Conservation (phyloP, 306 rosid genomes). For the Senna tora region DNA sequence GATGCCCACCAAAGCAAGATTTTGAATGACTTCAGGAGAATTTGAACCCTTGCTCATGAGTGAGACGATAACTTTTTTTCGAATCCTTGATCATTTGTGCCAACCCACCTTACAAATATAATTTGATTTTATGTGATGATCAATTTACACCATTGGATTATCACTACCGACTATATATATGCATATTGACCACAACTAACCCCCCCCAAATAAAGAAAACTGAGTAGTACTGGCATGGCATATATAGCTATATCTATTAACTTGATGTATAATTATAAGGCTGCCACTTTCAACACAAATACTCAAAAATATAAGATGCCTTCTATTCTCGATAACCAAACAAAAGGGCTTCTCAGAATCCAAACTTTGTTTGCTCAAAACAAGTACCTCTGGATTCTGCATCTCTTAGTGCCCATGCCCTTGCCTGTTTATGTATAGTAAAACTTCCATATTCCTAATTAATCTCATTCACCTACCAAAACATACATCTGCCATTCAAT, state of each 20-base stretch:
- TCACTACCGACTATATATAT: background rate
- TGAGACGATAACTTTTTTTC: too few relatives aligned
- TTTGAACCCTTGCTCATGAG: too few relatives aligned
- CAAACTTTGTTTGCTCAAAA: constrained; percentile 47
- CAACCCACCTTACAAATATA: too few relatives aligned
- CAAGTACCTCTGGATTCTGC: constrained; percentile 48
- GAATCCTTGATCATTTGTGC: too few relatives aligned
- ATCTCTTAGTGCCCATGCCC: constrained; percentile 44
- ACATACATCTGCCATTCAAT: constrained; percentile 43
- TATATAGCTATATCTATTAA: background rate
- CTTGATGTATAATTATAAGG: constrained; percentile 29
- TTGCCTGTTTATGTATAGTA: constrained; percentile 60
- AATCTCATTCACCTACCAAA: background rate
- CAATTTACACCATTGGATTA: constrained; percentile 4
- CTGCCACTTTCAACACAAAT: constrained; percentile 24
- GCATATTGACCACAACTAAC: background rate
- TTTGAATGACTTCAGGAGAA: too few relatives aligned
- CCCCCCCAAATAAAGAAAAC: constrained; percentile 18
- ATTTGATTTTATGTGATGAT: background rate
- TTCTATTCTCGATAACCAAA: constrained; percentile 46
- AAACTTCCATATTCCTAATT: constrained; percentile 33
- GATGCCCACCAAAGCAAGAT: too few relatives aligned
- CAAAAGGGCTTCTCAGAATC: constrained; percentile 47
- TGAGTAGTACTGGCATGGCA: background rate
- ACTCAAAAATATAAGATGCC: constrained; percentile 28